phyloP scores from a whole-genome alignment of 2,329 filamentous ascomycete genomes.

The Fusarium musae region DNA sequence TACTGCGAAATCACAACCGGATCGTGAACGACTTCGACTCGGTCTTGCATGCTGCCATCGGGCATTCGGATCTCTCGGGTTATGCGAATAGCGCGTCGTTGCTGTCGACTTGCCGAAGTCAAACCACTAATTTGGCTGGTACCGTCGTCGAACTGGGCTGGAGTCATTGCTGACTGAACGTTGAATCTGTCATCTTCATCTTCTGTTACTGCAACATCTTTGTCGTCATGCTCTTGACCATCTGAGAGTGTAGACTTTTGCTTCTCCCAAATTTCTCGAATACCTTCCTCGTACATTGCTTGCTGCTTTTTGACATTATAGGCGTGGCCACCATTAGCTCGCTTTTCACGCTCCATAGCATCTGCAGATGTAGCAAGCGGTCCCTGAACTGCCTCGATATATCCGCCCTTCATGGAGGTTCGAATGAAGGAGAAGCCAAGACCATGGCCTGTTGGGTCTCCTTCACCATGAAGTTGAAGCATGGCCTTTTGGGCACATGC shows the following conservation, averaged over 20 bases:
- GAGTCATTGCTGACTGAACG: slow-evolving; percentile 74
- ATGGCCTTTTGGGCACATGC: slow-evolving; percentile 96
- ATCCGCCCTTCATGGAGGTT: slow-evolving; percentile 98
- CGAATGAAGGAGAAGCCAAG: slow-evolving; percentile 97
- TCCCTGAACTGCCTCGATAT: slow-evolving; percentile 80
- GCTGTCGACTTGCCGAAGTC: slow-evolving; percentile 71
- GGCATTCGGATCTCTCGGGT: slow-evolving; percentile 66
- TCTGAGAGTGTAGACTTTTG: slow-evolving; percentile 84
- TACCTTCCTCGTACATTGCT: slow-evolving; percentile 89
- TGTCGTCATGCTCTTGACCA: slow-evolving; percentile 72
- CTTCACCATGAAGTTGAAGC: slow-evolving; percentile 92
- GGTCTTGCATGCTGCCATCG: slow-evolving; percentile 66
- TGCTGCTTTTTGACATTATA: slow-evolving; percentile 98
- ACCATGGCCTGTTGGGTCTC: slow-evolving; percentile 92
- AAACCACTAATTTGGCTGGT: slow-evolving; percentile 80
- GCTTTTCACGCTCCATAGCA: slow-evolving; percentile 86
- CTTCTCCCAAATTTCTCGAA: slow-evolving; percentile 90
- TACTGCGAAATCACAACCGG: slow-evolving; percentile 91
- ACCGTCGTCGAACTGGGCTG: slow-evolving; percentile 78
- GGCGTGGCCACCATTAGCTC: slow-evolving; percentile 91
- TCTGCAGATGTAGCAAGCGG: slow-evolving; percentile 77
- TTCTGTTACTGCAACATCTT: slow-evolving; percentile 67
- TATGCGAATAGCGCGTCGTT: slow-evolving; percentile 78
- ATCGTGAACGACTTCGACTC: slow-evolving; percentile 79
- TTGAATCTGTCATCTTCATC: slow-evolving; percentile 78